Base-by-base conservation (phyloP, 345 rosid genomes). In the Aquilaria sinensis region DNA sequence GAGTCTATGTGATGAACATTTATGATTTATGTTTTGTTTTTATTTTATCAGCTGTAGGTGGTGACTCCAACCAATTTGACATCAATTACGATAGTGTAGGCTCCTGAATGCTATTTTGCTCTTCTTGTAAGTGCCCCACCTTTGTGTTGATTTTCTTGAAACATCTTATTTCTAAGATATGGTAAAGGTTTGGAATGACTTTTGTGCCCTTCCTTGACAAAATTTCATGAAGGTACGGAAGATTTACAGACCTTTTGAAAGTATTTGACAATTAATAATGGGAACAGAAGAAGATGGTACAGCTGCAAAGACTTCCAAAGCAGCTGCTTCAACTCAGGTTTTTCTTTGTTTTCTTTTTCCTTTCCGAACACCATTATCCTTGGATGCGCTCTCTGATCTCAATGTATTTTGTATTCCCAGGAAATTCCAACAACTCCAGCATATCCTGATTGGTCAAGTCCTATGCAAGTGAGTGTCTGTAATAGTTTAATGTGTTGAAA, bases 371-470 rank as follows among this genome's bases (percentile, higher is more conserved):
- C 51, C 46, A 9, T 23, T 23, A 49, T 31, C 14, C 14, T 30
- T 31, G 14, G 30, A 29, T 37, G 47, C 52, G 13, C 31, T 16
- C 48, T 34, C 64, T 68, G 58, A 66, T 64, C 53, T 32, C 31
- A 4, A 9, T 51, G 46, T 61, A 30, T 50, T 5, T 61, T 68
- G 48, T 65, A 10, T 55, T 56, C 56, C 48, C 78, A 94, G 97
- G 96, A 95, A 66, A 58, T 79, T 53, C 90, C 93, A 11, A 69
- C 86, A 29, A 71, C 87, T 5, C 96, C 90, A 0, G 61, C 78
- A 7, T 85, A 95, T 74, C 80, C 91, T 51, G 99, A 91, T 70
- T 95, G 99, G 99, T 75, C 93, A 43, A 85, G 65, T 70, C 70
- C 96, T 61, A 77, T 94, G 96, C 96, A 90, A 96, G 97, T 95